These are phyloP conservation scores for Trichoderma sp. DNA, from an alignment of 2,329 filamentous ascomycete genomes.

Conservation along the genomic window DNA sequence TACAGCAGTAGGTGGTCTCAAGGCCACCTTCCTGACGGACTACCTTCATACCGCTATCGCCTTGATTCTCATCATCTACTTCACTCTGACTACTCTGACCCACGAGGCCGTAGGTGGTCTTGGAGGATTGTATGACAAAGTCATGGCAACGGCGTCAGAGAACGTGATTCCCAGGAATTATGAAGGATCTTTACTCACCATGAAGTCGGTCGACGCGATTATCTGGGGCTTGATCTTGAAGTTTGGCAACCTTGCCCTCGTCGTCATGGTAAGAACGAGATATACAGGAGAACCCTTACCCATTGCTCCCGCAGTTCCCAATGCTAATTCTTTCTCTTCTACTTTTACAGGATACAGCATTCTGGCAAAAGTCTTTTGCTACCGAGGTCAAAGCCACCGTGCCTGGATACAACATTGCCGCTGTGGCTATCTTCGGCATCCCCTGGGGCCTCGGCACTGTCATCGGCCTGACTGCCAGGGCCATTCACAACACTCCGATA, in stretches of 20 bases:
- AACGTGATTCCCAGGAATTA: slow-evolving; percentile 22
- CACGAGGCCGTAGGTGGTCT: slow-evolving; percentile 21
- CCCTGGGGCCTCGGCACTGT: slow-evolving; percentile 26
- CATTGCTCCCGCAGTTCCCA: not conserved
- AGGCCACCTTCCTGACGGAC: slow-evolving; percentile 24
- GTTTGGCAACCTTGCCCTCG: slow-evolving; percentile 24
- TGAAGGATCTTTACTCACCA: slow-evolving; percentile 23
- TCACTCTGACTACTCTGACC: slow-evolving; percentile 13
- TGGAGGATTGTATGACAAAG: slow-evolving; percentile 23
- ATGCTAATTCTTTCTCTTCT: not conserved
- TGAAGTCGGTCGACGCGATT: slow-evolving; percentile 19
- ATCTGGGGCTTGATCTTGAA: slow-evolving; percentile 24
- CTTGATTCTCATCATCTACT: slow-evolving; percentile 25
- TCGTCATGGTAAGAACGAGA: slow-evolving; percentile 20
- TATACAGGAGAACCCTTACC: not conserved
- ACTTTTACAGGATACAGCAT: slow-evolving; percentile 9
- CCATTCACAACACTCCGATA: slow-evolving; percentile 24
- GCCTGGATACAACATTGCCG: slow-evolving; percentile 23
- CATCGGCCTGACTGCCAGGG: slow-evolving; percentile 24
- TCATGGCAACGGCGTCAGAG: slow-evolving; percentile 17
- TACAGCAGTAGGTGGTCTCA: slow-evolving; percentile 21
- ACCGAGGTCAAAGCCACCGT: slow-evolving; percentile 24
- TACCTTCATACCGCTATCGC: slow-evolving; percentile 23
- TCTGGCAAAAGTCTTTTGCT: slow-evolving; percentile 27
- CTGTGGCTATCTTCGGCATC: slow-evolving; percentile 24